These are phyloP conservation scores for Dendrobium nobile DNA, from an alignment of 106 monocot genomes.

Conservation along the genomic window DNA sequence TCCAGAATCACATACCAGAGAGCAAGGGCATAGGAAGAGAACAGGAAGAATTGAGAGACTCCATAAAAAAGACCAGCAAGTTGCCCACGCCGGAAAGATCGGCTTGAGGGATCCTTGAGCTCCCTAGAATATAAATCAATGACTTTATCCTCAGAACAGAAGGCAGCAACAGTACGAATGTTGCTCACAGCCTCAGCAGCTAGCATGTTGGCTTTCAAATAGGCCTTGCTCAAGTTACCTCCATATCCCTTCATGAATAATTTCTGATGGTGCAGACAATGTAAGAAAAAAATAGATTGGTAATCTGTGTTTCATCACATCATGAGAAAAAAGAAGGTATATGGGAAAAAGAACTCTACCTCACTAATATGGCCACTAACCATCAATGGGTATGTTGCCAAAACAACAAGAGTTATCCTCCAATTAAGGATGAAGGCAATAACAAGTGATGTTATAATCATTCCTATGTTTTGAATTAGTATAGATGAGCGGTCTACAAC, in stretches of 20 bases:
- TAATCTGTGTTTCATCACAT: not conserved
- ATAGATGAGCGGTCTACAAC: slow-evolving; percentile 84
- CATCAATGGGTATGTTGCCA: slow-evolving; percentile 86
- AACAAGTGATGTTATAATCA: slow-evolving; percentile 82
- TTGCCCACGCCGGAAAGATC: slow-evolving; percentile 80
- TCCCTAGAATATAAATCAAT: slow-evolving; percentile 70
- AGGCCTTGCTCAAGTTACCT: slow-evolving; percentile 72
- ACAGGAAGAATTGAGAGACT: slow-evolving; percentile 89
- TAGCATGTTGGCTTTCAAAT: slow-evolving; percentile 93
- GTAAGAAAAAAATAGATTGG: not conserved
- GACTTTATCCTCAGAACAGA: slow-evolving; percentile 90
- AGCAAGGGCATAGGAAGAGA: slow-evolving; percentile 78
- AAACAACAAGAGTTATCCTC: slow-evolving; percentile 81
- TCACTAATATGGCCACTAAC: slow-evolving; percentile 91
- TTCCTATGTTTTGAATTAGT: slow-evolving; percentile 84
- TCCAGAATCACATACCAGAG: slow-evolving; percentile 53
- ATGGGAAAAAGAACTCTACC: slow-evolving; percentile 23
- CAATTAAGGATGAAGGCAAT: slow-evolving; percentile 92
- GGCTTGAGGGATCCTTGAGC: slow-evolving; percentile 55
- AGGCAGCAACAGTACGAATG: slow-evolving; percentile 89
- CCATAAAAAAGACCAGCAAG: slow-evolving; percentile 79
- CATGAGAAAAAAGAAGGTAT: not conserved
- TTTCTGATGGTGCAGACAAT: slow-evolving; percentile 37
- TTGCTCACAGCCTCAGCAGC: slow-evolving; percentile 96
- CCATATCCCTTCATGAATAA: slow-evolving; percentile 89